Percentiles rank a stretch among this genome's conserved stretches.
These are phyloP conservation scores for Neonectria neomacrospora DNA, from an alignment of 2,329 filamentous ascomycete genomes.

Conservation along the genomic window DNA sequence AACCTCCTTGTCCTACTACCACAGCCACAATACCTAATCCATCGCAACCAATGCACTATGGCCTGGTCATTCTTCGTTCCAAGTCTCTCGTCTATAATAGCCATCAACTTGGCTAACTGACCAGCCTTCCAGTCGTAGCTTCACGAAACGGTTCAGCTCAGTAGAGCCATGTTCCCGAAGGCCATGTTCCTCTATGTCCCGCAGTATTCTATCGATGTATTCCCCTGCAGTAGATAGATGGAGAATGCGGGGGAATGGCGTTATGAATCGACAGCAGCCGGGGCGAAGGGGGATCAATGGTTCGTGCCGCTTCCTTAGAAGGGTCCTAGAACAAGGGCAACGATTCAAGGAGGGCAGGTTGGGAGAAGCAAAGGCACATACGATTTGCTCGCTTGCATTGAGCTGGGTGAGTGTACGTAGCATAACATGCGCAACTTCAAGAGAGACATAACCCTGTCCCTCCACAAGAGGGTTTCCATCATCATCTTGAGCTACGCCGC, in stretches of 20 bases:
- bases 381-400: background rate
- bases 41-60: too few relatives aligned
- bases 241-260: slow-evolving; percentile 5
- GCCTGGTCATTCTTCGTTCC: too few relatives aligned
- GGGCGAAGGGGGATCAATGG: background rate
- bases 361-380: background rate
- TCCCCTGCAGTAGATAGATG: slow-evolving; percentile 10
- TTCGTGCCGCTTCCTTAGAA: slow-evolving; percentile 45
- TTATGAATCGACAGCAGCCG: slow-evolving; percentile 12
- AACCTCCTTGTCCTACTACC: too few relatives aligned
- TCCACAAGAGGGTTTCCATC: slow-evolving; percentile 3
- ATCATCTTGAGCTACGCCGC: background rate
- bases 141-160: slow-evolving; percentile 4
- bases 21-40: too few relatives aligned
- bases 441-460: background rate
- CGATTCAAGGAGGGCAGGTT: background rate
- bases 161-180: slow-evolving; percentile 6
- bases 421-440: slow-evolving; percentile 25
- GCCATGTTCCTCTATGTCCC: slow-evolving; percentile 4
- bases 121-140: slow-evolving; percentile 12
- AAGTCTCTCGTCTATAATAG: too few relatives aligned
- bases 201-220: slow-evolving; percentile 7
- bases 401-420: slow-evolving; percentile 19
- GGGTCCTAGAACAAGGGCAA: slow-evolving; percentile 20
- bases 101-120: slow-evolving; percentile 1